Evolutionary conservation across 2,329 filamentous ascomycete species (phyloP).

Genomic region (Alternaria sp.): DNA sequence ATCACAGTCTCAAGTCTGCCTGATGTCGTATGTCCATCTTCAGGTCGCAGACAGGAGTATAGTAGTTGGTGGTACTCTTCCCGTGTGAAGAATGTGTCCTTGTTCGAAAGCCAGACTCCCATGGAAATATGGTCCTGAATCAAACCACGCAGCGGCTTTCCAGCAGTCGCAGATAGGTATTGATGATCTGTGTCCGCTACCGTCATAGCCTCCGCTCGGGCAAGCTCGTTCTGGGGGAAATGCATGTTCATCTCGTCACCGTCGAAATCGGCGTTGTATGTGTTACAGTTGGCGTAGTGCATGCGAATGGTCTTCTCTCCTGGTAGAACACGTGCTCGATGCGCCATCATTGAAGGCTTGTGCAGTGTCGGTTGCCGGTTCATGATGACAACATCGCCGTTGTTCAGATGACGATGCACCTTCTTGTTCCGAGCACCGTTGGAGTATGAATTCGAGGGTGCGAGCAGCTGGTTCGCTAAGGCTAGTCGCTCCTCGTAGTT

Average conservation of each 20-base stretch:
- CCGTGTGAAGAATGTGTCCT: slow-evolving; percentile 88
- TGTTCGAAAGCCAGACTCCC: slow-evolving; percentile 86
- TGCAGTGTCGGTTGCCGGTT: slow-evolving; percentile 97
- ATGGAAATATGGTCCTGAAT: slow-evolving; percentile 99
- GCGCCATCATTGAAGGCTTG: slow-evolving; percentile 99
- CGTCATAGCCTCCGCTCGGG: slow-evolving; percentile 88
- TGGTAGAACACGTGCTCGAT: slow-evolving; percentile 87
- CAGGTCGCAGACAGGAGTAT: slow-evolving; percentile 87
- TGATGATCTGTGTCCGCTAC: slow-evolving; percentile 97
- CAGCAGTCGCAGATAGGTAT: slow-evolving; percentile 91
- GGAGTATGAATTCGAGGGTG: slow-evolving; percentile 77
- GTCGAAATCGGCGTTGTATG: slow-evolving; percentile 99
- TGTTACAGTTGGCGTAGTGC: slow-evolving; percentile 99
- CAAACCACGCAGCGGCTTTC: slow-evolving; percentile 90
- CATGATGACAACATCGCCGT: slow-evolving; percentile 97
- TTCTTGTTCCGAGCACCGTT: slow-evolving; percentile 90
- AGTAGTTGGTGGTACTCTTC: slow-evolving; percentile 93
- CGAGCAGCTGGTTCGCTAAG: slow-evolving; percentile 90
- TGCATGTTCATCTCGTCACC: slow-evolving; percentile 99
- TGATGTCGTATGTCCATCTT: slow-evolving; percentile 84
- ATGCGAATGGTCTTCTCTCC: slow-evolving; percentile 98
- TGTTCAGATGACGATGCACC: slow-evolving; percentile 93
- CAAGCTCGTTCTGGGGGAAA: slow-evolving; percentile 96
- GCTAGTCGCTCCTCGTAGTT: slow-evolving; percentile 86
- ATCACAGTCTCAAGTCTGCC: slow-evolving; percentile 82